Evolutionary conservation across 202 grass and related monocot genomes (phyloP).

Genomic region (Miscanthus sacchariflorus): DNA sequence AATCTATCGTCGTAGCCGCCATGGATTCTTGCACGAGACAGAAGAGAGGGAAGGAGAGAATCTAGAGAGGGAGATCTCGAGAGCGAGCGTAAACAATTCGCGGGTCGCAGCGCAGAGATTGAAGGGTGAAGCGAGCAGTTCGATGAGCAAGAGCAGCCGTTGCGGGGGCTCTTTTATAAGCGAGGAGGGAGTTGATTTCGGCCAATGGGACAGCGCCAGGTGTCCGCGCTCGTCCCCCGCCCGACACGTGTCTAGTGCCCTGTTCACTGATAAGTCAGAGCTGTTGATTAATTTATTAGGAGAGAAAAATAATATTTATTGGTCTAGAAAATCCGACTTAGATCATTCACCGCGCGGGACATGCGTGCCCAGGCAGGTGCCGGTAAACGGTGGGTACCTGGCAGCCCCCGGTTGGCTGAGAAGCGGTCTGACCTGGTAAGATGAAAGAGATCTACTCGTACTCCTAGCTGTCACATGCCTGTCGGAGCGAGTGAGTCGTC

Average conservation of each 20-base stretch:
- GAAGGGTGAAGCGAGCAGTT: background rate
- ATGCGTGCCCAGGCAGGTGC: constrained; percentile 47
- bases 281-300: too few relatives aligned
- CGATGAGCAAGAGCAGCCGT: constrained; percentile 48
- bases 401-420: constrained; percentile 6
- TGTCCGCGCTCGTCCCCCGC: background rate
- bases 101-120: background rate
- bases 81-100: background rate
- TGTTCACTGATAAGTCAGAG: too few relatives aligned
- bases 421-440: constrained; percentile 55
- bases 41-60: background rate
- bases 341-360: background rate
- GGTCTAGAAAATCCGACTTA: too few relatives aligned
- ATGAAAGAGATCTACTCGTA: too few relatives aligned
- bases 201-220: constrained; percentile 45
- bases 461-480: constrained; percentile 44
- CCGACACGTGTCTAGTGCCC: constrained; percentile 41
- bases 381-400: constrained; percentile 48
- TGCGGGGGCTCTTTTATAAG: constrained; percentile 61
- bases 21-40: constrained; percentile 46
- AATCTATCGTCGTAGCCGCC: constrained; percentile 74
- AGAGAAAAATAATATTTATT: too few relatives aligned
- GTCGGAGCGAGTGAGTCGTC: background rate
- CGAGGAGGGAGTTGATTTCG: background rate
- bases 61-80: background rate